phyloP scores from a whole-genome alignment of 208 protist genomes.

The Strigomonas oncopelti region DNA sequence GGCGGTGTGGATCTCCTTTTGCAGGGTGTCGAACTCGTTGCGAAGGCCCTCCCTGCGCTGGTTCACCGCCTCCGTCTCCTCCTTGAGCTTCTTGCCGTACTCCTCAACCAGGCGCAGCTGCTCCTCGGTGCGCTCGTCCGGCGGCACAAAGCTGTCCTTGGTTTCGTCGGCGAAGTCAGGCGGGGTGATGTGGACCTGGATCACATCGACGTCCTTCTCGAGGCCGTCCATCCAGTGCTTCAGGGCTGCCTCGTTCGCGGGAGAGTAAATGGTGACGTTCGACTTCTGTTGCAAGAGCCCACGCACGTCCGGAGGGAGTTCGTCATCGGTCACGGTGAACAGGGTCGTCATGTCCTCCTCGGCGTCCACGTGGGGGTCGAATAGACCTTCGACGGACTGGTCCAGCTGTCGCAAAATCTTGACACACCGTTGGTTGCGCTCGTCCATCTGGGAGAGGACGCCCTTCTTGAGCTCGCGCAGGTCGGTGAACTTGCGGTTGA shows the following conservation, averaged over 20 bases:
- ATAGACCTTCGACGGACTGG: slow-evolving; percentile 31
- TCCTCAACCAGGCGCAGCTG: slow-evolving; percentile 62
- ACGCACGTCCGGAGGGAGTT: slow-evolving; percentile 60
- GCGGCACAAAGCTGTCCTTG: slow-evolving; percentile 63
- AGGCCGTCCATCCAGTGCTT: slow-evolving; percentile 90
- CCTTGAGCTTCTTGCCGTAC: slow-evolving; percentile 78
- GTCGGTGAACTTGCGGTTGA: slow-evolving; percentile 62
- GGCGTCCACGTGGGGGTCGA: slow-evolving; percentile 38
- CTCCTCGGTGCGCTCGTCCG: slow-evolving; percentile 83
- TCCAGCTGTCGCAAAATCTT: slow-evolving; percentile 78
- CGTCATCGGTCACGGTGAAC: slow-evolving; percentile 72
- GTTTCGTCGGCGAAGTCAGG: slow-evolving; percentile 76
- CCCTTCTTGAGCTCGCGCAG: slow-evolving; percentile 56
- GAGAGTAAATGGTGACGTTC: slow-evolving; percentile 26
- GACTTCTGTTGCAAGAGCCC: slow-evolving; percentile 34
- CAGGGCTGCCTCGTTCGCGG: slow-evolving; percentile 71
- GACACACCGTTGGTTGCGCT: slow-evolving; percentile 71
- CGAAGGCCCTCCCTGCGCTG: slow-evolving; percentile 58
- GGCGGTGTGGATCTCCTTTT: slow-evolving; percentile 41
- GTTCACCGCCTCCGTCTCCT: slow-evolving; percentile 63
- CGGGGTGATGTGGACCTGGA: slow-evolving; percentile 52
- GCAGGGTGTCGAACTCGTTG: slow-evolving; percentile 54
- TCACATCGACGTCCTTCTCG: slow-evolving; percentile 72
- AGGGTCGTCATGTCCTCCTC: slow-evolving; percentile 66
- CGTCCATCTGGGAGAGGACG: slow-evolving; percentile 54